These are phyloP conservation scores for Vitis amurensis DNA, from an alignment of 164 flowering plant genomes.

Conservation along the genomic window DNA sequence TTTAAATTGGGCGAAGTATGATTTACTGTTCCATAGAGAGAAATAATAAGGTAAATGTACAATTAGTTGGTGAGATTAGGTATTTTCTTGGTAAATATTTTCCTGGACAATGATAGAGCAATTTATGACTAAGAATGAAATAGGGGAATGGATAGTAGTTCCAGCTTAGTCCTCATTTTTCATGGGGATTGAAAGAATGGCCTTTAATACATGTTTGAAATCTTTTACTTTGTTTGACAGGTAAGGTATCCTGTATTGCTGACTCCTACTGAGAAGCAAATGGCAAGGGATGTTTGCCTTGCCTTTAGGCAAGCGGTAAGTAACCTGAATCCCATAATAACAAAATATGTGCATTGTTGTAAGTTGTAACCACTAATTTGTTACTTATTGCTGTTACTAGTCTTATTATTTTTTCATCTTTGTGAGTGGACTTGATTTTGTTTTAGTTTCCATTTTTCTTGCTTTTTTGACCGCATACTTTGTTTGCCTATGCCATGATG, in stretches of 20 bases:
- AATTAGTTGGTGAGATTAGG: background rate
- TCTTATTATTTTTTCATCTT: background rate
- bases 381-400: background rate
- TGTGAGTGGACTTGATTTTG: background rate
- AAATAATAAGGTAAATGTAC: background rate
- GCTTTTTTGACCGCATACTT: background rate
- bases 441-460: background rate
- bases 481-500: constrained; percentile 5
- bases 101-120: background rate
- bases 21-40: background rate
- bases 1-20: background rate
- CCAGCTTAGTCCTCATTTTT: background rate
- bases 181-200: background rate
- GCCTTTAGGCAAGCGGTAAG: constrained; percentile 94
- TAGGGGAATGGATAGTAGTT: background rate
- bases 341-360: background rate
- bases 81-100: background rate
- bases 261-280: constrained; percentile 97
- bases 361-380: background rate
- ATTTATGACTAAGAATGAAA: background rate
- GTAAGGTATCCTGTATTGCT: constrained; percentile 95
- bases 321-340: constrained; percentile 2
- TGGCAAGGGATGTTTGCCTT: constrained; percentile 96
- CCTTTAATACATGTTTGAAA: background rate
- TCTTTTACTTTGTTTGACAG: constrained; percentile 30